phyloP scores from a whole-genome alignment of 1,284 basidiomycete species.

The Rhodotorula sp. region DNA sequence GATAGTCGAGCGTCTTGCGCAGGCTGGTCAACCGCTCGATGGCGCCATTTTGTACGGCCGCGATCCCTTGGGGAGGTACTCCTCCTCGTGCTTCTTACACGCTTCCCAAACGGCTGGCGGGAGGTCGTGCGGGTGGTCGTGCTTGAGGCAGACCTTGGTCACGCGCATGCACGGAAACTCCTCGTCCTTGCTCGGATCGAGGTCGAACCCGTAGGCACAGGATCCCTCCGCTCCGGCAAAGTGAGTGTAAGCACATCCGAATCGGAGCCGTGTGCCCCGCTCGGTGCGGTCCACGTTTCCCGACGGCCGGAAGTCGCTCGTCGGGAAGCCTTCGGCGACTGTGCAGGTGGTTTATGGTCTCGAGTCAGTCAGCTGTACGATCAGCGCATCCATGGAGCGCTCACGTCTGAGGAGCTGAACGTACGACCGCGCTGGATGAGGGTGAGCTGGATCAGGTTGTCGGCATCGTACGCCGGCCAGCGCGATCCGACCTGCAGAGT shows the following conservation, averaged over 20 bases:
- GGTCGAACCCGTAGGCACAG: not conserved
- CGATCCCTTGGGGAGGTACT: not conserved
- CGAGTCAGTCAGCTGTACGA: too few relatives aligned
- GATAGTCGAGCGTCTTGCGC: too few relatives aligned
- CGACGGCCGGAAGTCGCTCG: not conserved
- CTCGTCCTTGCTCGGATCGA: not conserved
- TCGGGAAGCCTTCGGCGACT: not conserved
- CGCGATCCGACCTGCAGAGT: not conserved
- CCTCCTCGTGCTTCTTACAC: not conserved
- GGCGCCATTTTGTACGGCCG: not conserved
- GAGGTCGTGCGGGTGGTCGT: not conserved
- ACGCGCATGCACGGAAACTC: not conserved
- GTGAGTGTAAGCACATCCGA: not conserved
- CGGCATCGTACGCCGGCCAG: not conserved
- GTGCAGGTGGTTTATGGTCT: not conserved
- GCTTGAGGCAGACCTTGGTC: not conserved
- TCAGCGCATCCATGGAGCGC: too few relatives aligned
- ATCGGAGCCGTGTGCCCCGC: not conserved
- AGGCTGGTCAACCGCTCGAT: too few relatives aligned
- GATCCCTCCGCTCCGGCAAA: too few relatives aligned
- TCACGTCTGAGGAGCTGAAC: not conserved
- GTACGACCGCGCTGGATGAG: not conserved
- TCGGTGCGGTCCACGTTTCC: not conserved
- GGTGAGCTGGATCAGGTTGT: not conserved
- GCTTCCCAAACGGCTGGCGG: not conserved